Percentiles rank a stretch among this genome's conserved stretches.
phyloP scores from a whole-genome alignment of 768 basidiomycete species.

The Lactifluus pinguis region DNA sequence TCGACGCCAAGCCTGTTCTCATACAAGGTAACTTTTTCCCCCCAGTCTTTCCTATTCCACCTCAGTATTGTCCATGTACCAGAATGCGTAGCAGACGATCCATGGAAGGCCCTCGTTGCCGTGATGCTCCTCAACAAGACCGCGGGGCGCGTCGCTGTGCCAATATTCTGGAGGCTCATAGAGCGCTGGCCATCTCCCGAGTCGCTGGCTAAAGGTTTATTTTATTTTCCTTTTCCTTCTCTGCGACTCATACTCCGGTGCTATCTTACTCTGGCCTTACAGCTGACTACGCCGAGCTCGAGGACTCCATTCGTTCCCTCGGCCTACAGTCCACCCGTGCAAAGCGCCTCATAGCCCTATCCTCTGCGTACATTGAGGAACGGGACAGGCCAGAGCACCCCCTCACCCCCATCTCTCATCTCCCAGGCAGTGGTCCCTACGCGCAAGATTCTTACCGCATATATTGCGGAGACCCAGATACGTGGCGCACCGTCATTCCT shows the following conservation, averaged over 20 bases:
- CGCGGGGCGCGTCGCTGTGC: constrained; percentile 50
- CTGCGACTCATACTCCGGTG: neutral
- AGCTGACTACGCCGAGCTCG: constrained; percentile 40
- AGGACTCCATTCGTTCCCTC: constrained; percentile 39
- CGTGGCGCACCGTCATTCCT: constrained; percentile 58
- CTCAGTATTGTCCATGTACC: neutral
- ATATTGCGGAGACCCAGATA: constrained; percentile 40
- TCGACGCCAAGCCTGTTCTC: constrained; percentile 23
- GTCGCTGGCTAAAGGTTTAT: constrained; percentile 45
- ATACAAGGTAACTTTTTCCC: constrained; percentile 21
- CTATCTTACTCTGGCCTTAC: neutral
- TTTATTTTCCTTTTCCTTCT: neutral
- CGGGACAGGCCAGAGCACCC: constrained; percentile 27
- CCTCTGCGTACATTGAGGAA: constrained; percentile 39
- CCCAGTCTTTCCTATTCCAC: neutral
- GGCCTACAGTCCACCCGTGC: constrained; percentile 54
- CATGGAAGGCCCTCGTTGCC: constrained; percentile 64
- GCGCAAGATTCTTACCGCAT: constrained; percentile 73
- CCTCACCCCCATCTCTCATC: constrained; percentile 39
- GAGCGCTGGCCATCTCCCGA: constrained; percentile 49
- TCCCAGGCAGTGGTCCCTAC: constrained; percentile 59
- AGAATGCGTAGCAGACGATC: constrained; percentile 47
- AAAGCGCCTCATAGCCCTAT: constrained; percentile 46
- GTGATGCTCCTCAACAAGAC: constrained; percentile 67
- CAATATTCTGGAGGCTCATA: constrained; percentile 53